Conservation (phyloP, 192 early-diverging fungal genomes). For the Chytriomyces hyalinus region DNA sequence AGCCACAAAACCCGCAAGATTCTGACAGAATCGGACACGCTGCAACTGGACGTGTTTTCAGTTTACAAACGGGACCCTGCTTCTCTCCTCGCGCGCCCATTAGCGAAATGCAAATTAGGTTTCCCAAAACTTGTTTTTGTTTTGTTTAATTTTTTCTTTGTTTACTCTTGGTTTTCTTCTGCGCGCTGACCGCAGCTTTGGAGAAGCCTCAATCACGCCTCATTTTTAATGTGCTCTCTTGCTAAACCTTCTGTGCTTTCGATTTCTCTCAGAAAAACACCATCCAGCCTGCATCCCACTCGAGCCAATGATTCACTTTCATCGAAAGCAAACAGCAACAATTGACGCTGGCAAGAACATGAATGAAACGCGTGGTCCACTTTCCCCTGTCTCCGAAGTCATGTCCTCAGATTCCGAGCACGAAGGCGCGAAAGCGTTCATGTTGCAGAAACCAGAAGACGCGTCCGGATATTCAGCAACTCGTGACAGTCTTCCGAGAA, state of each 20-base stretch:
- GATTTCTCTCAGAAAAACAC: background rate
- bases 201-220: background rate
- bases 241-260: background rate
- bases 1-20: too few species aligned
- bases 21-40: background rate
- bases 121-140: background rate
- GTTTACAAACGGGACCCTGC: background rate
- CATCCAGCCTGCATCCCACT: slow-evolving; percentile 12
- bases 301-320: background rate
- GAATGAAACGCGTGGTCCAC: background rate
- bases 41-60: slow-evolving; percentile 13
- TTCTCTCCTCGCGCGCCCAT: background rate
- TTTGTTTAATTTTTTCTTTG: background rate
- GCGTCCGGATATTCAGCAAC: slow-evolving; percentile 1
- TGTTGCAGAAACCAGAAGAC: background rate
- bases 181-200: background rate
- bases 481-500: slow-evolving; percentile 14
- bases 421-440: background rate
- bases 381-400: slow-evolving; percentile 1
- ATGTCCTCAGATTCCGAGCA: background rate
- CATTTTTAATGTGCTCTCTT: background rate
- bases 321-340: background rate
- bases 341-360: background rate
- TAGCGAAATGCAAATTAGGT: background rate
- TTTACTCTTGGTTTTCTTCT: background rate